A percentile compares a stretch with the other conserved stretches of the same genome.
Evolutionary conservation across 78 protist species (phyloP).

Genomic region (Dictyostelium firmibasis): DNA sequence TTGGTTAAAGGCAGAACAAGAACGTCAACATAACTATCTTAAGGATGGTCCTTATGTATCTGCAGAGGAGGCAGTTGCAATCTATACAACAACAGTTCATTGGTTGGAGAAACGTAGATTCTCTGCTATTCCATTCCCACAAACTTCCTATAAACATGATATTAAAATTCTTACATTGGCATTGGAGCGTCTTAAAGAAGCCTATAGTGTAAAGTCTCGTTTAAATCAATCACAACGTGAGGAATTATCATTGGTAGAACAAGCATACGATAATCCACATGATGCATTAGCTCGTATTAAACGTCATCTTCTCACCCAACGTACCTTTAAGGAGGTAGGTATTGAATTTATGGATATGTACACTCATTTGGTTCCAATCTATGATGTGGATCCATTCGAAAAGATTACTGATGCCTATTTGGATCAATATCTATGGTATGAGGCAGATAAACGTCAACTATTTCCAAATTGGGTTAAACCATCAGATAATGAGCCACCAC

Average conservation of each 20-base stretch:
- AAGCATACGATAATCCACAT: conserved; percentile 99
- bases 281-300: conserved; percentile 98
- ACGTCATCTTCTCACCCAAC: conserved; percentile 97
- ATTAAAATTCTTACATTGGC: conserved; percentile 99
- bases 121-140: conserved; percentile 99
- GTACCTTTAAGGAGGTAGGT: conserved; percentile 98
- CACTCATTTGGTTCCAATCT: conserved; percentile 97
- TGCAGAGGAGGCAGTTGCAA: conserved; percentile 98
- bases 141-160: conserved; percentile 98
- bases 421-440: conserved; percentile 99
- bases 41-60: conserved; percentile 99
- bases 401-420: conserved; percentile 99
- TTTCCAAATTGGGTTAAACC: conserved; percentile 99
- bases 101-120: conserved; percentile 98
- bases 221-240: conserved; percentile 98
- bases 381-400: conserved; percentile 99
- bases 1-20: conserved; percentile 99
- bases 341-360: conserved; percentile 99
- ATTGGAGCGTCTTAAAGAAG: conserved; percentile 98
- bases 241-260: conserved; percentile 99
- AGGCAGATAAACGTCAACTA: conserved; percentile 98
- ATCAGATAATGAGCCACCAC: conserved; percentile 99
- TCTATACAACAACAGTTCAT: conserved; percentile 97
- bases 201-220: conserved; percentile 94
- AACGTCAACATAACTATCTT: conserved; percentile 99